Base-by-base conservation (phyloP, 2,329 filamentous ascomycete species). In the Diplodia seriata region DNA sequence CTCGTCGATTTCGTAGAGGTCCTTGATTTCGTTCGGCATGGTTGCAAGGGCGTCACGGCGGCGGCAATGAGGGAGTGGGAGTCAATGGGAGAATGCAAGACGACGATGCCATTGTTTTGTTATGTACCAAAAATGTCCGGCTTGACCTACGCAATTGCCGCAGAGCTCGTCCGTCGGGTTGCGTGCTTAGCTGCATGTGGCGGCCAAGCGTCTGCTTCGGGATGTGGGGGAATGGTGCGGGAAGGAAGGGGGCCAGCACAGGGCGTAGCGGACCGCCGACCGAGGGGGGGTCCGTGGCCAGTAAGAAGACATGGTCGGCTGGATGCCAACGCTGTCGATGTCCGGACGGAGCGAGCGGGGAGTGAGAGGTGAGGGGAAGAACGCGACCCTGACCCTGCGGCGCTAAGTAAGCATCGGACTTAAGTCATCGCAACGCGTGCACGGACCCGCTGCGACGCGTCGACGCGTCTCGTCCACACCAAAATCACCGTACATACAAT, bases 1-100 rank as follows among this genome's bases (percentile, higher is more conserved):
- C 18, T 75, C 71, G 73, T 80, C 76, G 12, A 79, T 68, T 2
- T 70, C 74, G 69, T 76, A 70, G 49, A 75, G 72, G 62, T 79
- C 74, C 69, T 76, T 75, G 66, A 79, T 71, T 62, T 73, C 50
- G 66, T 56, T 68, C 26, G 66, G 59, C 66, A 68, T 68, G 26
- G 26, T 54, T 51, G 55, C 49, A 38, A 12, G n/a, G 20, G 33
- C 14, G 36, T 29, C 59, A 43, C n/a, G 7, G 40, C 29, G 11
- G 29, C 47, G 15, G 11, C 6, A 12, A 31, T 43, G 12, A 1
- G 18, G 26, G 7, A 9, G 8, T 18, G 33, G 36, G 15, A 29
- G 20, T 43, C 57, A 62, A 49, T 62, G 40, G 59, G 9, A 26
- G 20, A 18, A 26, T 12, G 59, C 14, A 38, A 51, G 9, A 29